phyloP scores from a whole-genome alignment of 169 alveolate genomes.

The Plasmodium relictum region DNA sequence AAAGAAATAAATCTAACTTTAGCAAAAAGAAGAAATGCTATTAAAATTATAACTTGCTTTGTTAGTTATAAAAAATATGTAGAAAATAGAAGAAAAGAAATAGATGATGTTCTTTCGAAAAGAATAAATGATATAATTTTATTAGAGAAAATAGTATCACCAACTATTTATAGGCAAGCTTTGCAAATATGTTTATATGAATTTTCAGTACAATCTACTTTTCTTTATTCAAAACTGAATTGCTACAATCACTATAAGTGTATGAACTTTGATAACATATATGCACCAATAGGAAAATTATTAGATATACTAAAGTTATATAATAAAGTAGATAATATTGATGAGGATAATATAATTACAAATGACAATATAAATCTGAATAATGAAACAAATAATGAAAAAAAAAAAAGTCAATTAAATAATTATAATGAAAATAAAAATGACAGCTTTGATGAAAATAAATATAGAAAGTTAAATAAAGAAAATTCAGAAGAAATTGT shows the following conservation, averaged over 20 bases:
- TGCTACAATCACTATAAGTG: slow-evolving; percentile 43
- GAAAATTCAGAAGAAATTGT: neutral
- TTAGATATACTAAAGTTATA: slow-evolving; percentile 34
- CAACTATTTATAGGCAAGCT: slow-evolving; percentile 40
- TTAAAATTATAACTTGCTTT: slow-evolving; percentile 26
- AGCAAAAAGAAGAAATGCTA: slow-evolving; percentile 40
- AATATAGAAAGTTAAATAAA: neutral
- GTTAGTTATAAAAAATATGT: slow-evolving; percentile 40
- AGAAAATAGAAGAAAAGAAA: slow-evolving; percentile 43
- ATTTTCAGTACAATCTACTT: slow-evolving; percentile 39
- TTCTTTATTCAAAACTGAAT: slow-evolving; percentile 31
- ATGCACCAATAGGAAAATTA: slow-evolving; percentile 32
- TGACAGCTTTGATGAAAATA: neutral
- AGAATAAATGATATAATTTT: slow-evolving; percentile 37
- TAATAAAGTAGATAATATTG: slow-evolving; percentile 5
- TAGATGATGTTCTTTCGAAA: slow-evolving; percentile 15
- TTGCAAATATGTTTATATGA: slow-evolving; percentile 41
- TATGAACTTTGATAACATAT: slow-evolving; percentile 31
- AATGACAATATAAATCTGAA: neutral
- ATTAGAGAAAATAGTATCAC: slow-evolving; percentile 49
- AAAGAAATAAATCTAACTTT: slow-evolving; percentile 31
- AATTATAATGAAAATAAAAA: neutral
- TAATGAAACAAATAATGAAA: no score
- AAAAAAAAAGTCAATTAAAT: neutral
- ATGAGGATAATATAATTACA: neutral